Conservation (phyloP, 306 rosid species). For the Bauhinia variegata region DNA sequence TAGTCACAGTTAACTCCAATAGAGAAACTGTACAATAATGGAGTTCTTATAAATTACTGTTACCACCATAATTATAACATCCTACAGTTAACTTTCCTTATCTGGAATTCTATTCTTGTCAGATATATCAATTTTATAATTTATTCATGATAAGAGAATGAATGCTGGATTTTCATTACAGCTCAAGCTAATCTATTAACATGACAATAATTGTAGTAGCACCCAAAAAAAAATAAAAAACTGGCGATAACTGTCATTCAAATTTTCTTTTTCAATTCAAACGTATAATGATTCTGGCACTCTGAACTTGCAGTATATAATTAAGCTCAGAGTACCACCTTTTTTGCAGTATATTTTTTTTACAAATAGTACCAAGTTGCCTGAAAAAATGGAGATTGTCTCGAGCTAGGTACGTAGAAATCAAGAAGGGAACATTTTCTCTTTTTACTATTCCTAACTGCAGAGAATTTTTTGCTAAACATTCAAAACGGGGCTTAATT, state of each 20-base stretch:
- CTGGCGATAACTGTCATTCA: not conserved
- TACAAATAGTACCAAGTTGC: constrained; percentile 32
- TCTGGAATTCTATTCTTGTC: not conserved
- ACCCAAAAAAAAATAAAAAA: too few relatives aligned
- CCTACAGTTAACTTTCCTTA: not conserved
- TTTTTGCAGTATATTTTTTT: constrained; percentile 15
- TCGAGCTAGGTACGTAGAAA: not conserved
- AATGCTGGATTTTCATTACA: too few relatives aligned
- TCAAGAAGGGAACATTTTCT: not conserved
- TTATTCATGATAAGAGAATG: not conserved
- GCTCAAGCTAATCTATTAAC: too few relatives aligned
- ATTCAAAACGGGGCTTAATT: too few relatives aligned
- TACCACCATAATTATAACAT: not conserved
- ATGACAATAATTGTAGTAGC: too few relatives aligned
- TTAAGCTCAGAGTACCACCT: constrained; percentile 2
- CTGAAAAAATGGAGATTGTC: constrained; percentile 40
- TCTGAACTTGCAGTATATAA: constrained; percentile 8
- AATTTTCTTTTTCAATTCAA: constrained; percentile 4
- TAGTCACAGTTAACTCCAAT: not conserved
- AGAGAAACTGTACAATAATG: not conserved
- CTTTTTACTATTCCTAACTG: too few relatives aligned
- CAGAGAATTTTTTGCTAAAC: too few relatives aligned
- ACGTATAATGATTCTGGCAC: not conserved
- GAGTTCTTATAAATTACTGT: not conserved
- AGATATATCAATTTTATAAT: constrained; percentile 11